phyloP scores from a whole-genome alignment of 1,284 basidiomycete species.

The Melampsora americana region DNA sequence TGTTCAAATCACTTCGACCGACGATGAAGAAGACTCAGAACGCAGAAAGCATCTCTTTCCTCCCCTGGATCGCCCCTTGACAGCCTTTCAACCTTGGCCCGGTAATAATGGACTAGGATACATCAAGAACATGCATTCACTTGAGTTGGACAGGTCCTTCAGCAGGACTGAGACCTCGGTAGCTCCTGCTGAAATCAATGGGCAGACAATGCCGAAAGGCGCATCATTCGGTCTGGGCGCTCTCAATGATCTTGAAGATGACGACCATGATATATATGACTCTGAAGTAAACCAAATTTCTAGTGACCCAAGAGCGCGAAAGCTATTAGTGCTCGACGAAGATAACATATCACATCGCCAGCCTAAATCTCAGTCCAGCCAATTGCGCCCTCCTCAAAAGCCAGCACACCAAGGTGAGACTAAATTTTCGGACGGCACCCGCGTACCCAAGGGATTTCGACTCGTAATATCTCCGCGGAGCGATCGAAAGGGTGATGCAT shows the following conservation, averaged over 20 bases:
- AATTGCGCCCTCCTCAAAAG: neutral
- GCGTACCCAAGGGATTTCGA: conserved; percentile 28
- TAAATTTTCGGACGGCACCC: conserved; percentile 47
- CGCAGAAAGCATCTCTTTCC: conserved; percentile 81
- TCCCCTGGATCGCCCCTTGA: conserved; percentile 70
- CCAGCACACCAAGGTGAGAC: conserved; percentile 39
- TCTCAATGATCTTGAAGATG: conserved; percentile 41
- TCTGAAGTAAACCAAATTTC: conserved; percentile 19
- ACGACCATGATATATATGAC: conserved; percentile 42
- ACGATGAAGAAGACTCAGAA: conserved; percentile 63
- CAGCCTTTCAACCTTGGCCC: conserved; percentile 67
- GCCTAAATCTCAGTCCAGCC: neutral
- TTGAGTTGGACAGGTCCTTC: neutral
- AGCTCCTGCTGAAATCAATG: conserved; percentile 2
- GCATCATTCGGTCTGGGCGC: conserved; percentile 40
- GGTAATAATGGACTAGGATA: conserved; percentile 77
- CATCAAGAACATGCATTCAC: conserved; percentile 46
- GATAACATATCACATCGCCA: neutral
- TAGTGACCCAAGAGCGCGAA: conserved; percentile 32
- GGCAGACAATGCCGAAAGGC: conserved; percentile 33
- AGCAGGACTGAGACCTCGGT: neutral
- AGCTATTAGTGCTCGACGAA: conserved; percentile 29
- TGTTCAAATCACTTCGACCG: conserved; percentile 46
- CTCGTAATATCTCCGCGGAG: neutral
- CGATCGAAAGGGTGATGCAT: conserved; percentile 52